Base-by-base conservation (phyloP, 306 rosid species). In the Datisca glomerata region DNA sequence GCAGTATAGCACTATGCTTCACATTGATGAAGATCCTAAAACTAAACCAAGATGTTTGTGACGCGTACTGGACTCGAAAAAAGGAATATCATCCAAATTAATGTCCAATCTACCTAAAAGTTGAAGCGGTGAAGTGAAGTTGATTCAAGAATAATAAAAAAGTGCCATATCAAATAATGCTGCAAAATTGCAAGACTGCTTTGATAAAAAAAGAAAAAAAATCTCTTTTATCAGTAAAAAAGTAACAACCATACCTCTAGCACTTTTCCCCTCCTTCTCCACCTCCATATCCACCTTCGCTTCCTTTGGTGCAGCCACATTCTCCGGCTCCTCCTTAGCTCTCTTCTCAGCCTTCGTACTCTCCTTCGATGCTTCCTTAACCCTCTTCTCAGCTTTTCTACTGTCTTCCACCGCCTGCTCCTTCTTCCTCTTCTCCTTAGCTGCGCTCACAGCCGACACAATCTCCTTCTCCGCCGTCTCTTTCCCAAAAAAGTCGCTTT, bases 401-500 rank as follows among this genome's bases (percentile, higher is more conserved):
- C 59, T 54, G 6, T 14, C 22, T 9, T 54, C 49, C 33, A 40
- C 27, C 7, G 53, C 24, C 42, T 53, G 45, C 17, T 24, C 61
- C 45, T 65, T 50, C 29, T 55, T 36, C 10, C 37, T 49, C 39
- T 28, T 35, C 28, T 24, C 66, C 56, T 42, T 28, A 3, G 53
- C 28, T 35, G 70, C 57, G 22, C 68, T 85, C 18, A 60, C 54
- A 0, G 41, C 49, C 16, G 73, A 32, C 25, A 35, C 18, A 24
- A 86, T 42, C 1, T 54, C 59, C 33, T 42, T 54, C 40, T 31
- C 59, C 12, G 74, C 79, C 3, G 68, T 19, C 3, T 56, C 73
- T n/a, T 37, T 46, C n/a, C 24, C 41, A 7, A 86, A 58, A 16
- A 68, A 86, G 18, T 81, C 63, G 17, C 66, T 66, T 38, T 71